Percentiles rank a stretch among this genome's conserved stretches.
Evolutionary conservation across 371 early-diverging fungal species (phyloP).

Genomic region (Blakeslea trispora): DNA sequence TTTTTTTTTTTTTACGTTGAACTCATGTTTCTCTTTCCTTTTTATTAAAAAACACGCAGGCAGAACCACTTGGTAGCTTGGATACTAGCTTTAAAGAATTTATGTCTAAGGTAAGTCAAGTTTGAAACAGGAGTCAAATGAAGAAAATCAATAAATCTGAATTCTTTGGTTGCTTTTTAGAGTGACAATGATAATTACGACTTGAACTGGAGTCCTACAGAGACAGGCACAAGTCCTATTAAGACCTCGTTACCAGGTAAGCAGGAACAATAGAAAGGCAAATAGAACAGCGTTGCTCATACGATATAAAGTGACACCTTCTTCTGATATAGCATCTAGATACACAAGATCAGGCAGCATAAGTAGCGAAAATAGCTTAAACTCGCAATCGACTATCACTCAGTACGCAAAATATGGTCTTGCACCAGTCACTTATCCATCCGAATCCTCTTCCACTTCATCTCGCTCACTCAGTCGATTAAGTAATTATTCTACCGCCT

Average conservation of each 20-base stretch:
- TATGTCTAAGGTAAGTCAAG: conserved; percentile 13
- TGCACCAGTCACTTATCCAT: conserved; percentile 39
- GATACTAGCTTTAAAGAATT: conserved; percentile 18
- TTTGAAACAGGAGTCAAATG: too few species aligned
- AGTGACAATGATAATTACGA: conserved; percentile 9
- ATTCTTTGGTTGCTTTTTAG: too few species aligned
- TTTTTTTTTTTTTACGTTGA: neutral
- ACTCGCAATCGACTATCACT: conserved; percentile 46
- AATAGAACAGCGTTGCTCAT: too few species aligned
- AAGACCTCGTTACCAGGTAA: conserved; percentile 16
- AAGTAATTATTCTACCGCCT: conserved; percentile 42
- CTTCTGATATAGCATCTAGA: conserved; percentile 4
- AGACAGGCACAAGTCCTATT: neutral
- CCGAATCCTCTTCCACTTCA: conserved; percentile 44
- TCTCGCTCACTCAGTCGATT: conserved; percentile 43
- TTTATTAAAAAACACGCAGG: neutral
- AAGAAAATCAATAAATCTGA: too few species aligned
- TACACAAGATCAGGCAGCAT: conserved; percentile 38
- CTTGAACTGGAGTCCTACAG: conserved; percentile 24
- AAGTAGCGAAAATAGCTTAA: conserved; percentile 49
- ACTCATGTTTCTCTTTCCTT: too few species aligned
- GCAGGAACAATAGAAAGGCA: neutral
- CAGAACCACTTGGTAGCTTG: conserved; percentile 5
- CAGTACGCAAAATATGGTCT: conserved; percentile 40
- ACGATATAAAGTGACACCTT: neutral